phyloP scores from a whole-genome alignment of 2,329 filamentous ascomycete genomes.

The Fusarium ramigenum region DNA sequence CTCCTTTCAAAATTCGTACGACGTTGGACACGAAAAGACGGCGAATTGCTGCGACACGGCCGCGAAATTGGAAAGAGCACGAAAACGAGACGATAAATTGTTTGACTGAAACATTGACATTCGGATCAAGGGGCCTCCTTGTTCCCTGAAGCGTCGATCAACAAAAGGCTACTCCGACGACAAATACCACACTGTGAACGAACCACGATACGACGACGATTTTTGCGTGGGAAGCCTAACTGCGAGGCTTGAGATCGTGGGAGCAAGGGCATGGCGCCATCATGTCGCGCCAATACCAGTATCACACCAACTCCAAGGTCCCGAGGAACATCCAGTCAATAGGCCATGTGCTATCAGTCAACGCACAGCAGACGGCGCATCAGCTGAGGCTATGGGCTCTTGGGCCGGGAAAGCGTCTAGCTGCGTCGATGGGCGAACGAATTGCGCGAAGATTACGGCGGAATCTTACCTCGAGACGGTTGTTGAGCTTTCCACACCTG shows the following conservation, averaged over 20 bases:
- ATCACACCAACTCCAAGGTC: slow-evolving; percentile 24
- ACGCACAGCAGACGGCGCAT: slow-evolving; percentile 39
- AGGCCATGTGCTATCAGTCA: slow-evolving; percentile 35
- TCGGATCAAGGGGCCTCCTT: slow-evolving; percentile 30
- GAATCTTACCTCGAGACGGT: slow-evolving; percentile 61
- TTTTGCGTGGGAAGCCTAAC: neutral
- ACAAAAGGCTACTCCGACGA: neutral
- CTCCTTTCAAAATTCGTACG: neutral
- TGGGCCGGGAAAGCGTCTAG: slow-evolving; percentile 53
- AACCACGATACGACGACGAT: neutral
- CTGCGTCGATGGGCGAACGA: slow-evolving; percentile 44
- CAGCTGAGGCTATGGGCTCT: slow-evolving; percentile 54
- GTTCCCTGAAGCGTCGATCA: slow-evolving; percentile 28
- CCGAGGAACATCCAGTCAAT: slow-evolving; percentile 34
- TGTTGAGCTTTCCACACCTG: slow-evolving; percentile 71
- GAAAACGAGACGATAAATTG: neutral
- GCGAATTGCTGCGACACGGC: neutral
- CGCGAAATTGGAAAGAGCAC: neutral
- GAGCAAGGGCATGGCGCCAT: slow-evolving; percentile 44
- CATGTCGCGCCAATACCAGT: slow-evolving; percentile 43
- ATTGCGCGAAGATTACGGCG: slow-evolving; percentile 42
- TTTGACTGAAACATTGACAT: slow-evolving; percentile 5
- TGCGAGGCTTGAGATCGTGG: neutral
- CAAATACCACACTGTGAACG: neutral
- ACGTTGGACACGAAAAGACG: neutral